Base-by-base conservation (phyloP, 257 asterid genomes). In the Galeopsis tetrahit region DNA sequence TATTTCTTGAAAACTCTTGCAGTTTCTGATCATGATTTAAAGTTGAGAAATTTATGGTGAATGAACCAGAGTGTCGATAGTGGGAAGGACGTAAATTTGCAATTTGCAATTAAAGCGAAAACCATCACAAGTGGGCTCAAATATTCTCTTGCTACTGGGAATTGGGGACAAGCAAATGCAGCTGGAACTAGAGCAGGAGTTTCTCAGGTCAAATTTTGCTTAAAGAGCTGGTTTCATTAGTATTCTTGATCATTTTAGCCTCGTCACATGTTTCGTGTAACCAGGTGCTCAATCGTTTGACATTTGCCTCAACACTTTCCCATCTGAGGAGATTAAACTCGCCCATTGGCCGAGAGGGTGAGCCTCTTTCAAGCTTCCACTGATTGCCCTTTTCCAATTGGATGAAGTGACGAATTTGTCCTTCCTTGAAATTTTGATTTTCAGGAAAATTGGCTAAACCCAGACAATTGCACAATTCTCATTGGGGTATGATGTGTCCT, bases 401-500 rank as follows among this genome's bases (percentile, higher is more conserved):
- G 28, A 5, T 49, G 56, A 49, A 49, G 28, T 14, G 28, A 49
- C 3, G 3, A 48, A 49, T 49, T 4, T 3, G 28, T n/a, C 56
- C 56, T 31, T 2, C 17, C 56, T 66, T 33, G 35, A 60, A 42
- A 17, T 0, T 69, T 57, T 43, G 21, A n/a, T 40, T 33, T 21
- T 48, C 60, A 91, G 96, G 96, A 63, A 89, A 91, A 77, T 71
- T 91, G 85, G 96, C 97, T 33, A 91, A 89, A 73, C 97, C 95
- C 5, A 85, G 96, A 77, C 96, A 91, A 80, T 75, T 91, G 86
- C 97, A 91, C 82, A 89, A 89, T 73, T 89, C 96, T 2, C 96
- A 89, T 64, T 91, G 97, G 97, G 97, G 96, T 67, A 91, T 91
- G 96, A 91, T 91, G 97, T 89, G 96, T 72, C 95, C 96, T 62